Base-by-base conservation (phyloP, 306 rosid species). In the Geum urbanum region DNA sequence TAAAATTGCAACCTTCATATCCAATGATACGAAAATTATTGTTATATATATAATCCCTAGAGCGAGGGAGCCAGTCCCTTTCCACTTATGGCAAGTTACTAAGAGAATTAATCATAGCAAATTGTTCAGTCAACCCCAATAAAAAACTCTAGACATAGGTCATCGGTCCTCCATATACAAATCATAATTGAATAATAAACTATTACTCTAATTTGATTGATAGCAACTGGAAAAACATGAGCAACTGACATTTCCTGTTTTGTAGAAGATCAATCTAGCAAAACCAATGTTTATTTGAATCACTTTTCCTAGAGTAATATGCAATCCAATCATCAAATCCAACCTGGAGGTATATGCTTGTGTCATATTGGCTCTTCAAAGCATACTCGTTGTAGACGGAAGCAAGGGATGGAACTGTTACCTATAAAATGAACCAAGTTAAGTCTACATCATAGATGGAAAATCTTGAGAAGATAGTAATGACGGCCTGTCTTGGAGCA, bases 311-410 rank as follows among this genome's bases (percentile, higher is more conserved):
- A 39, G 27, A 6, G 39, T 37, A 16, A 37, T 15, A 41, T 24
- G 27, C 22, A 35, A 37, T 53, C 6, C 63, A 53, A 41, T 43
- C n/a, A 44, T 20, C 37, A 27, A 32, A 56, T 24, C 7, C 40
- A 7, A 95, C 99, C 99, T 95, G 99, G 48, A 95, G 95, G 86
- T 95, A 95, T 76, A 95, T 95, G 87, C 99, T 95, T 22, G 99
- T 95, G 73, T 95, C 99, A 76, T 89, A 95, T 79, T 95, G 99
- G 78, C 99, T 95, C 84, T 95, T 95, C 91, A 95, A 77, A 78
- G 99, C 99, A 82, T 91, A 95, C 84, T 95, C 99, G 67, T 95
- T 95, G 76, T 83, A 95, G 56, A 95, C 99, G 55, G 99, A 95
- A 71, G 99, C 99, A 87, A 95, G 40, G 10, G 99, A 95, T 48